A percentile compares a stretch with the other conserved stretches of the same genome.
These are phyloP conservation scores for Trichoderma virens DNA, from an alignment of 495 filamentous ascomycete genomes.

Conservation along the genomic window DNA sequence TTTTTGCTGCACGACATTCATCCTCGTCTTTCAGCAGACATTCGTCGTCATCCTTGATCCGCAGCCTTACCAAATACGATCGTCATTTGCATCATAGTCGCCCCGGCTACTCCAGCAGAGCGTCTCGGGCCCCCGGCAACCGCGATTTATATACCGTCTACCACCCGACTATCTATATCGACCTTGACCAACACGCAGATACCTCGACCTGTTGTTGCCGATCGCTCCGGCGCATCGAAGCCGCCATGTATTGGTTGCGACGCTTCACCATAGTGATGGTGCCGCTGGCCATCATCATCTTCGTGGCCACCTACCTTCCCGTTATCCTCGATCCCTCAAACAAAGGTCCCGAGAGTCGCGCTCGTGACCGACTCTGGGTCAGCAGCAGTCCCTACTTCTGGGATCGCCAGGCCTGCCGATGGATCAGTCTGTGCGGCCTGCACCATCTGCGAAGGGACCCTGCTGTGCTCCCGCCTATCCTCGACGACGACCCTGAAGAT, in stretches of 20 bases:
- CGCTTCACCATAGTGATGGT: conserved; percentile 24
- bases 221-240: neutral
- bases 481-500: conserved; percentile 18
- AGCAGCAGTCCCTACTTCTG: conserved; percentile 62
- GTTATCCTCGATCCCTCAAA: conserved; percentile 35
- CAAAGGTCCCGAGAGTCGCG: conserved; percentile 33
- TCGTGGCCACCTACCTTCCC: conserved; percentile 29
- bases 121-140: neutral
- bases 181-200: neutral
- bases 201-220: neutral
- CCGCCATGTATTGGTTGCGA: conserved; percentile 28
- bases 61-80: neutral
- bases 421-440: conserved; percentile 63
- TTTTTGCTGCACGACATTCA: neutral
- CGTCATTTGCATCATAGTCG: neutral
- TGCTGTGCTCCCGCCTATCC: conserved; percentile 35
- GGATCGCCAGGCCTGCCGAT: conserved; percentile 67
- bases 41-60: neutral
- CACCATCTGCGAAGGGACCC: conserved; percentile 51
- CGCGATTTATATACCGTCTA: neutral
- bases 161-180: neutral
- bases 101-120: neutral
- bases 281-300: conserved; percentile 24
- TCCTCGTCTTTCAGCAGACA: neutral
- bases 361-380: conserved; percentile 62